Evolutionary conservation across 2,329 filamentous ascomycete genomes (phyloP).

Genomic region (Colletotrichum ledebouriae): DNA sequence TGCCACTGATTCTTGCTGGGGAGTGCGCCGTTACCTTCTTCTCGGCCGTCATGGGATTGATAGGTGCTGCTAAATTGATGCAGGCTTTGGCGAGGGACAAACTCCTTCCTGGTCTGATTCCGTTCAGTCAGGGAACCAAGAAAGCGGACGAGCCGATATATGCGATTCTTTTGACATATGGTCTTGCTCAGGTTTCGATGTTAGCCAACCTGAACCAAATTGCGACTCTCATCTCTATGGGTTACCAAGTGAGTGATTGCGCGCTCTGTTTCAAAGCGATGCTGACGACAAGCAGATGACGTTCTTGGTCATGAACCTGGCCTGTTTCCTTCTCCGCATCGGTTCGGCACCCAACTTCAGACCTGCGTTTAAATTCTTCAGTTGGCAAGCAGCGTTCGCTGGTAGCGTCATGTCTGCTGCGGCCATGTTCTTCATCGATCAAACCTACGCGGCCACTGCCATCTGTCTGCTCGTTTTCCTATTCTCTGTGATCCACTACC

Average conservation of each 20-base stretch:
- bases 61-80: slow-evolving; percentile 86
- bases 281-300: slow-evolving; percentile 73
- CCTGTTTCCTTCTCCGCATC: slow-evolving; percentile 88
- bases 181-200: slow-evolving; percentile 82
- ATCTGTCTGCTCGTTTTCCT: slow-evolving; percentile 81
- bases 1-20: slow-evolving; percentile 79
- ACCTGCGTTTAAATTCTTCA: slow-evolving; percentile 91
- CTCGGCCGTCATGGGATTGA: slow-evolving; percentile 88
- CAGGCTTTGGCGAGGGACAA: slow-evolving; percentile 86
- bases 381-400: slow-evolving; percentile 82
- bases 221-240: slow-evolving; percentile 91
- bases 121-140: slow-evolving; percentile 81
- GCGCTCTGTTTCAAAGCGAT: not conserved
- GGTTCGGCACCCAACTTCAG: slow-evolving; percentile 91
- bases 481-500: slow-evolving; percentile 88
- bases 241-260: slow-evolving; percentile 74
- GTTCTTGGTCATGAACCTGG: slow-evolving; percentile 88
- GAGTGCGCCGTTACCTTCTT: slow-evolving; percentile 88
- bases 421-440: slow-evolving; percentile 93
- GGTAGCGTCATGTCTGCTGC: slow-evolving; percentile 82
- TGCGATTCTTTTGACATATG: slow-evolving; percentile 82
- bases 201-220: slow-evolving; percentile 89
- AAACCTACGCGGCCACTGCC: slow-evolving; percentile 81
- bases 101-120: slow-evolving; percentile 79
- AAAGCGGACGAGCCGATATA: slow-evolving; percentile 80